A percentile compares a stretch with the other conserved stretches of the same genome.
phyloP scores from a whole-genome alignment of 1,284 basidiomycete species.

The Ustilago loliicola region DNA sequence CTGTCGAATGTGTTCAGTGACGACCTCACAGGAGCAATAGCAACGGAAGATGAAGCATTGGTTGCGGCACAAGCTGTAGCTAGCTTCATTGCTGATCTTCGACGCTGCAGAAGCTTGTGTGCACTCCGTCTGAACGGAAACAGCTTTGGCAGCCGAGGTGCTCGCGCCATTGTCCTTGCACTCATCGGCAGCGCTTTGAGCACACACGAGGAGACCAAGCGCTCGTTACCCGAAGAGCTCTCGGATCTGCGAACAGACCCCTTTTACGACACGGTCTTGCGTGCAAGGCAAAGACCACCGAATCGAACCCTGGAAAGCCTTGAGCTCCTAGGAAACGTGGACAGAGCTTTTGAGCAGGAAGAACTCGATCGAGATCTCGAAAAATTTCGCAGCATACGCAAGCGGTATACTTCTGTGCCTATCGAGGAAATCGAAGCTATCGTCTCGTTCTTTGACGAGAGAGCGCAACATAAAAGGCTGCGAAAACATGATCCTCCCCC shows the following conservation, averaged over 20 bases:
- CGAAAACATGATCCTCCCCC: neutral
- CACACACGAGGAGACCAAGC: neutral
- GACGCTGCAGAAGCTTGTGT: slow-evolving; percentile 27
- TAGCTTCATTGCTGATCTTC: slow-evolving; percentile 23
- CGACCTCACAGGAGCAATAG: neutral
- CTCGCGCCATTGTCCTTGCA: slow-evolving; percentile 20
- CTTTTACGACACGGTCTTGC: slow-evolving; percentile 9
- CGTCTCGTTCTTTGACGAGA: slow-evolving; percentile 14
- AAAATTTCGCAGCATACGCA: slow-evolving; percentile 8
- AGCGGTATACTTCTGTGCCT: slow-evolving; percentile 20
- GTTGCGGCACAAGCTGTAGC: slow-evolving; percentile 25
- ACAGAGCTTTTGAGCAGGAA: neutral
- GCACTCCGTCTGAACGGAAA: slow-evolving; percentile 30
- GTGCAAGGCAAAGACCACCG: slow-evolving; percentile 1
- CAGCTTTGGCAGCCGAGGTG: slow-evolving; percentile 23
- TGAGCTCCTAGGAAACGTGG: slow-evolving; percentile 16
- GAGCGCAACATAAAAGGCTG: slow-evolving; percentile 5
- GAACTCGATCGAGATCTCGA: slow-evolving; percentile 9
- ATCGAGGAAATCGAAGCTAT: slow-evolving; percentile 17
- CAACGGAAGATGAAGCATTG: neutral
- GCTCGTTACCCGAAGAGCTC: too few relatives aligned
- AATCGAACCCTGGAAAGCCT: slow-evolving; percentile 3
- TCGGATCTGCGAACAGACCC: neutral
- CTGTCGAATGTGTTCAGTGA: slow-evolving; percentile 18
- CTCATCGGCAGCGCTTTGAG: slow-evolving; percentile 3